phyloP scores from a whole-genome alignment of 169 alveolate genomes.

The Cardiosporidium cionae region DNA sequence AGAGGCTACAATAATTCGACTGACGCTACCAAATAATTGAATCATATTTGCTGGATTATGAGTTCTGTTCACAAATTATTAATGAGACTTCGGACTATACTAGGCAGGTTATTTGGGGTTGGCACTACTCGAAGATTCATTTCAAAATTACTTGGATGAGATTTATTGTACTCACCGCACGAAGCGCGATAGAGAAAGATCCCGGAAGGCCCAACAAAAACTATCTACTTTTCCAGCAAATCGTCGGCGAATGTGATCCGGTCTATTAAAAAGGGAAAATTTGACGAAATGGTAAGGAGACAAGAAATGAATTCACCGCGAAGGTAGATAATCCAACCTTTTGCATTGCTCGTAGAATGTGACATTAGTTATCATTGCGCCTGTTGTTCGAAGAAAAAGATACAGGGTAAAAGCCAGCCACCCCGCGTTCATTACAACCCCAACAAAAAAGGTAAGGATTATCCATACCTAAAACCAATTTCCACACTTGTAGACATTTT shows the following conservation, averaged over 20 bases:
- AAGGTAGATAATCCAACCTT: slow-evolving; percentile 26
- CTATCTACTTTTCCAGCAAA: slow-evolving; percentile 1
- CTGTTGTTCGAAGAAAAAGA: slow-evolving; percentile 56
- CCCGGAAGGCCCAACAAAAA: slow-evolving; percentile 18
- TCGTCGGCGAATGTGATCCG: slow-evolving; percentile 13
- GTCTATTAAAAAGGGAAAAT: slow-evolving; percentile 1
- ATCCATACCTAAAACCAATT: slow-evolving; percentile 22
- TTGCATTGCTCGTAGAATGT: slow-evolving; percentile 75
- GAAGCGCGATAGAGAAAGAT: background rate
- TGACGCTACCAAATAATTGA: too few species aligned
- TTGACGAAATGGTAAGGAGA: background rate
- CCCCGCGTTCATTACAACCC: slow-evolving; percentile 48
- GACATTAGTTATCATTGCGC: slow-evolving; percentile 71
- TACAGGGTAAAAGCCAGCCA: slow-evolving; percentile 60
- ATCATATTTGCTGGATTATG: too few species aligned
- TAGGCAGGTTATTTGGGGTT: too few species aligned
- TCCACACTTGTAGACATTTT: background rate
- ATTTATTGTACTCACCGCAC: slow-evolving; percentile 8
- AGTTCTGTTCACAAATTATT: too few species aligned
- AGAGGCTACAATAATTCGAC: too few species aligned
- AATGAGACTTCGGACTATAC: too few species aligned
- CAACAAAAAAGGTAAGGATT: slow-evolving; percentile 8
- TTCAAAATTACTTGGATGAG: too few species aligned
- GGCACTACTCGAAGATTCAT: too few species aligned
- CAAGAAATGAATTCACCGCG: background rate